phyloP scores from a whole-genome alignment of 305 asterid genomes.

The Ilex paraguariensis region DNA sequence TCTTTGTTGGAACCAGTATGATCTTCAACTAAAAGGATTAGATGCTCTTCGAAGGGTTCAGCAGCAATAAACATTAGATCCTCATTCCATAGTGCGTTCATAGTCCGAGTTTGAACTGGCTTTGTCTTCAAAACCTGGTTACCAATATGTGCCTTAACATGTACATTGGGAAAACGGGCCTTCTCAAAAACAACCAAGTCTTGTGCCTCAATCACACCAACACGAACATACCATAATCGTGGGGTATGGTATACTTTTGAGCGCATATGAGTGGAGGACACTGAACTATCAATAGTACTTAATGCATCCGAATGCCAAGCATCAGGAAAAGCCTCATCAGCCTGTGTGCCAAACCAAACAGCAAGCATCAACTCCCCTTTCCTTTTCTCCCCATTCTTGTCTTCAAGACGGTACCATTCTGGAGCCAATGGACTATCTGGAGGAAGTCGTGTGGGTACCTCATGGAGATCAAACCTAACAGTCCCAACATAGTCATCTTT shows the following conservation, averaged over 20 bases:
- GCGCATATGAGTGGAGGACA: neutral
- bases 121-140: conserved; percentile 18
- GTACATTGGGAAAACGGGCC: conserved; percentile 8
- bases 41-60: conserved; percentile 65
- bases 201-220: conserved; percentile 22
- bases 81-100: conserved; percentile 64
- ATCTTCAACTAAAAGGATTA: conserved; percentile 41
- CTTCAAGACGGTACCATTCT: conserved; percentile 14
- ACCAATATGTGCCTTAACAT: conserved; percentile 16
- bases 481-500: conserved; percentile 1
- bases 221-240: conserved; percentile 22
- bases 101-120: conserved; percentile 27
- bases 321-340: conserved; percentile 11
- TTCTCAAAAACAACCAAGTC: conserved; percentile 11
- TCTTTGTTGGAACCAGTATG: conserved; percentile 33
- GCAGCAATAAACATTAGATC: conserved; percentile 58
- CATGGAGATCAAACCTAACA: conserved; percentile 5
- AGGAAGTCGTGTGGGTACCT: conserved; percentile 9
- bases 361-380: conserved; percentile 11
- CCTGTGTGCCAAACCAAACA: conserved; percentile 13
- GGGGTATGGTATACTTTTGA: conserved; percentile 25
- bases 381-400: conserved; percentile 8
- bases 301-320: conserved; percentile 10
- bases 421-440: conserved; percentile 17
- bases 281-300: neutral